Percentiles rank a stretch among this genome's conserved stretches.
Evolutionary conservation across 176 grass and related monocot genomes (phyloP).

Genomic region (Carex cristatella): DNA sequence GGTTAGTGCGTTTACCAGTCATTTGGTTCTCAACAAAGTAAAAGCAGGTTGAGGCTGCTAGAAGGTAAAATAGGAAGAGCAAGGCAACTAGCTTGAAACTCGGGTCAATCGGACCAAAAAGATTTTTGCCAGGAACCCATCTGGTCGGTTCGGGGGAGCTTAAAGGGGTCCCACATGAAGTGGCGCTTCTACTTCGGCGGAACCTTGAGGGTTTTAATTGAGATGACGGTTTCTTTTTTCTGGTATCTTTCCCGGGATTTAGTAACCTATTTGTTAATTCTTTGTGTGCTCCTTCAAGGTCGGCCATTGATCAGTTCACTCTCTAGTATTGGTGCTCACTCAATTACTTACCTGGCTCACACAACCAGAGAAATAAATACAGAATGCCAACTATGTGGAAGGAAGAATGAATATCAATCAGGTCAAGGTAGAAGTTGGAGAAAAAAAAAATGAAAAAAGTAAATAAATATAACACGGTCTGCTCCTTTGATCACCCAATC

Average conservation of each 20-base stretch:
- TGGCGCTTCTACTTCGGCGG: constrained; percentile 37
- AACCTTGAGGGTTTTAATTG: constrained; percentile 36
- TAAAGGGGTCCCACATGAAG: constrained; percentile 27
- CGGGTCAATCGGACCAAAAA: constrained; percentile 36
- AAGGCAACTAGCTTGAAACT: constrained; percentile 48
- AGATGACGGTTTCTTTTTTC: not conserved
- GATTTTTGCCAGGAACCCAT: constrained; percentile 34
- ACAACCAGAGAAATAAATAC: not conserved
- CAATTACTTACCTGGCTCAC: not conserved
- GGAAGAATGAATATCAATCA: not conserved
- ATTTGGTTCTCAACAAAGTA: constrained; percentile 66
- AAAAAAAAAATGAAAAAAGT: not conserved
- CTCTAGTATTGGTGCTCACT: not conserved
- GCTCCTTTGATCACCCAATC: not conserved
- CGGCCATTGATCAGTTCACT: not conserved
- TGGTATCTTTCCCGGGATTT: not conserved
- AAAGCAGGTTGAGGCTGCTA: constrained; percentile 44
- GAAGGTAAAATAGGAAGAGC: constrained; percentile 59
- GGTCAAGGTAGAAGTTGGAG: not conserved
- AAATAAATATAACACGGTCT: not conserved
- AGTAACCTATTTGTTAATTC: constrained; percentile 7
- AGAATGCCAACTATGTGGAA: not conserved
- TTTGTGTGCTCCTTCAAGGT: not conserved
- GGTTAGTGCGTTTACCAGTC: constrained; percentile 49
- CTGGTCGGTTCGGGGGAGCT: constrained; percentile 15